phyloP scores from a whole-genome alignment of 768 basidiomycete genomes.

The Xanthoconium purpureum region DNA sequence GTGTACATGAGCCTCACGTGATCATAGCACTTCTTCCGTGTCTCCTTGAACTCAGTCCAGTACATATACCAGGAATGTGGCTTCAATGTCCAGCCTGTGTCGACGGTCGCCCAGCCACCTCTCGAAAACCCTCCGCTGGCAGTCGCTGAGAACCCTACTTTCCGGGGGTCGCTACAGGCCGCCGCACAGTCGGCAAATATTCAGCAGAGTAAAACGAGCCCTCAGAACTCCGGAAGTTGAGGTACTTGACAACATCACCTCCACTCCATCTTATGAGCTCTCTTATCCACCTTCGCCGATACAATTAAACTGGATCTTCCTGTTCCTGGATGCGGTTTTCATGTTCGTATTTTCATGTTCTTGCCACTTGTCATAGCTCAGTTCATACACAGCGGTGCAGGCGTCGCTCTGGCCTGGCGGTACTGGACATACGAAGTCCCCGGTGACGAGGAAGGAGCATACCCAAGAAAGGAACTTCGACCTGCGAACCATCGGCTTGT shows the following conservation, averaged over 20 bases:
- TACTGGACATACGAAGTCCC: conserved; percentile 26
- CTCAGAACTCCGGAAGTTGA: conserved; percentile 18
- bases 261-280: conserved; percentile 28
- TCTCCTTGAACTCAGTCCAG: neutral
- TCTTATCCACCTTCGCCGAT: conserved; percentile 15
- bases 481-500: conserved; percentile 30
- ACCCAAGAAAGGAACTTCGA: conserved; percentile 25
- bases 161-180: neutral
- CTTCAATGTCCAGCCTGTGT: conserved; percentile 11
- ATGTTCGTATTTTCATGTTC: conserved; percentile 21
- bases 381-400: conserved; percentile 22
- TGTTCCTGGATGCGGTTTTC: conserved; percentile 29
- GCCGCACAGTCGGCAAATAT: conserved; percentile 1
- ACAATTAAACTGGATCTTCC: conserved; percentile 27
- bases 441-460: conserved; percentile 10
- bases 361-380: too few species aligned
- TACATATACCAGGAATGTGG: neutral
- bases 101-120: conserved; percentile 13
- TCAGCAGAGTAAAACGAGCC: neutral
- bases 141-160: neutral
- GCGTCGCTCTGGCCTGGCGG: conserved; percentile 26
- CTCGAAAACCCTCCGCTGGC: neutral
- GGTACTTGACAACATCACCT: conserved; percentile 14
- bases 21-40: neutral
- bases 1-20: conserved; percentile 8